Evolutionary conservation across 1,284 basidiomycete genomes (phyloP).

Genomic region (Neonothopanus nambi): DNA sequence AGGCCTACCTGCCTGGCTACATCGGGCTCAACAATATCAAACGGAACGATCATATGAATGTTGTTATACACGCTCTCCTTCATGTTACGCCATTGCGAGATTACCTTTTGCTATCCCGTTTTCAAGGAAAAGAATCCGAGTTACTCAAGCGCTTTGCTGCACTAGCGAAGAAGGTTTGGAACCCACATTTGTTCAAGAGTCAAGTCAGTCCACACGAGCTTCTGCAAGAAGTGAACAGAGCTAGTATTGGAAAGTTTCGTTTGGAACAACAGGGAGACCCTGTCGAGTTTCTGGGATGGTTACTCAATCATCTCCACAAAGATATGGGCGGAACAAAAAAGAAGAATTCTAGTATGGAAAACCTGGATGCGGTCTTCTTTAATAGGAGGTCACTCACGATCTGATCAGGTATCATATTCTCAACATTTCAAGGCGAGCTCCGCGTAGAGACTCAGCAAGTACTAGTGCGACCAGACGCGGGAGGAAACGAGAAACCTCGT

Average conservation of each 20-base stretch:
- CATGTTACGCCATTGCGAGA: conserved; percentile 91
- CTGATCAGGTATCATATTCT: conserved; percentile 80
- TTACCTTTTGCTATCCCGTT: conserved; percentile 78
- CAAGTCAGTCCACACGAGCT: conserved; percentile 99
- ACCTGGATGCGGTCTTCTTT: conserved; percentile 17
- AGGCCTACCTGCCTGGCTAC: conserved; percentile 90
- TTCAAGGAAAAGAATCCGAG: conserved; percentile 76
- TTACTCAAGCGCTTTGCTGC: conserved; percentile 85
- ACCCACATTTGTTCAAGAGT: conserved; percentile 92
- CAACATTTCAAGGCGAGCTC: conserved; percentile 92
- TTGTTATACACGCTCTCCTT: conserved; percentile 90
- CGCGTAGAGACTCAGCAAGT: conserved; percentile 94
- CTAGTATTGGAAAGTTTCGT: conserved; percentile 86
- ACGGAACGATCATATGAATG: conserved; percentile 96
- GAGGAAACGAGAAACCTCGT: conserved; percentile 72
- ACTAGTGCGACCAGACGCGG: conserved; percentile 76
- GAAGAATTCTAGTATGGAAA: conserved; percentile 77
- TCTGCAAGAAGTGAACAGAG: conserved; percentile 91
- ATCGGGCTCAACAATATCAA: conserved; percentile 98
- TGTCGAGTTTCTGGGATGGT: conserved; percentile 94
- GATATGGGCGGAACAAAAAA: conserved; percentile 91
- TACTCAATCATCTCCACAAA: conserved; percentile 90
- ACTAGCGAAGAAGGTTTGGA: conserved; percentile 94
- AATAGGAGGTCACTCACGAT: conserved; percentile 19
- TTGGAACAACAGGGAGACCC: conserved; percentile 95